phyloP scores from a whole-genome alignment of 1,284 basidiomycete genomes.

The Sporisorium graminicola region DNA sequence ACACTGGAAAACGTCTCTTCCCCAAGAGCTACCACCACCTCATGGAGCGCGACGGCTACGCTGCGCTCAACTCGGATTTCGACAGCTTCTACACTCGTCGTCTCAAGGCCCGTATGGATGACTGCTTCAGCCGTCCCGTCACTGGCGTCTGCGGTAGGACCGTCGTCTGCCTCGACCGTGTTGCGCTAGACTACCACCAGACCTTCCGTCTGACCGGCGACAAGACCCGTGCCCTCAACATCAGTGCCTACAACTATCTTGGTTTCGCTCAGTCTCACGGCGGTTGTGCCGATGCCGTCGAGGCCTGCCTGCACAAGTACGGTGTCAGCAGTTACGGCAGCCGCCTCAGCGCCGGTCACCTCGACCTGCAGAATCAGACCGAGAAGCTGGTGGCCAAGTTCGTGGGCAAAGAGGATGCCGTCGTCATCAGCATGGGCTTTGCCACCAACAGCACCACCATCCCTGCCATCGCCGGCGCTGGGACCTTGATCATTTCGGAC shows the following conservation, averaged over 20 bases:
- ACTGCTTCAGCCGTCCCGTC: constrained; percentile 93
- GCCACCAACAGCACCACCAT: constrained; percentile 97
- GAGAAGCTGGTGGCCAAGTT: constrained; percentile 92
- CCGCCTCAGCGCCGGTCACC: constrained; percentile 84
- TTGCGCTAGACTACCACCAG: constrained; percentile 84
- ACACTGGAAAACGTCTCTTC: constrained; percentile 87
- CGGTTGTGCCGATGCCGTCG: constrained; percentile 92
- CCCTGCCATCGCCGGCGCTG: constrained; percentile 89
- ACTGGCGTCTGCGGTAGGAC: constrained; percentile 97
- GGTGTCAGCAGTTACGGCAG: constrained; percentile 83
- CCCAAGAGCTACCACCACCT: constrained; percentile 80
- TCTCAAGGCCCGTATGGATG: constrained; percentile 92
- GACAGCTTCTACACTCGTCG: constrained; percentile 99
- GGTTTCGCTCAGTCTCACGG: constrained; percentile 95
- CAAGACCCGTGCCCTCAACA: constrained; percentile 88
- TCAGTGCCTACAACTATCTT: constrained; percentile 99
- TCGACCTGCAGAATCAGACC: constrained; percentile 83
- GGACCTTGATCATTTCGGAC: constrained; percentile 95
- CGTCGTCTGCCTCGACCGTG: constrained; percentile 86
- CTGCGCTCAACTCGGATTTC: constrained; percentile 96
- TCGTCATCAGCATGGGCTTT: constrained; percentile 96
- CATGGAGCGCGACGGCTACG: constrained; percentile 75
- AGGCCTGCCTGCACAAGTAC: constrained; percentile 71
- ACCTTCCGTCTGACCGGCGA: constrained; percentile 84
- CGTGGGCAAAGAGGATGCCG: constrained; percentile 86